Conservation (phyloP, 768 basidiomycete species). For the Suillus brevipes region DNA sequence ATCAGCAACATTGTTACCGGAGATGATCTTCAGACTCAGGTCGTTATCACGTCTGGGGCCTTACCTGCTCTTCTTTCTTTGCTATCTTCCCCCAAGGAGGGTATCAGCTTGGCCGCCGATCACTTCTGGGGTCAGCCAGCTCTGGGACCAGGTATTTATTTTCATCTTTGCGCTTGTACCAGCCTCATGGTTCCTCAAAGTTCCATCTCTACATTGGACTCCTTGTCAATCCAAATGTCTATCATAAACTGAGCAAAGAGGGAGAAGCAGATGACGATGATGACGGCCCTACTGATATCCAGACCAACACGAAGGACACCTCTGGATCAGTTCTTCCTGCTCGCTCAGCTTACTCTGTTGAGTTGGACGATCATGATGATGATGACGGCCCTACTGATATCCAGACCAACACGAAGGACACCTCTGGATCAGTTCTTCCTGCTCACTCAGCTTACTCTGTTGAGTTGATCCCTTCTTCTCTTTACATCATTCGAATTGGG, state of each 20-base stretch:
- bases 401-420: neutral
- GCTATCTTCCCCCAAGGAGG: conserved; percentile 95
- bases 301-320: conserved; percentile 2
- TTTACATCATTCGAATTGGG: too few relatives aligned
- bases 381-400: neutral
- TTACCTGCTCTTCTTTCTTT: conserved; percentile 92
- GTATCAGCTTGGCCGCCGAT: conserved; percentile 66
- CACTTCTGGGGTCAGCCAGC: conserved; percentile 33
- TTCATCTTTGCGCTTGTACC: neutral
- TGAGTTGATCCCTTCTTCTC: too few relatives aligned
- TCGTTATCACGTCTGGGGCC: conserved; percentile 96
- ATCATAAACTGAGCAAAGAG: conserved; percentile 36
- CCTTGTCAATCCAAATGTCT: conserved; percentile 44
- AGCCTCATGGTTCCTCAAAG: conserved; percentile 32
- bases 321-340: too few relatives aligned
- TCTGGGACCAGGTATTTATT: conserved; percentile 65
- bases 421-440: conserved; percentile 14
- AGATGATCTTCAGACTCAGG: conserved; percentile 98
- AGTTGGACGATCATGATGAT: too few relatives aligned
- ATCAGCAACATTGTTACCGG: conserved; percentile 99
- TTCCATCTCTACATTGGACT: conserved; percentile 64
- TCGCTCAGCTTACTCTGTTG: too few relatives aligned
- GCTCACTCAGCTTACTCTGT: conserved; percentile 18
- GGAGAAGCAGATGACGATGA: conserved; percentile 34
- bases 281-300: neutral